These are phyloP conservation scores for Colletotrichum acutatum DNA, from an alignment of 2,329 filamentous ascomycete species.

Conservation along the genomic window DNA sequence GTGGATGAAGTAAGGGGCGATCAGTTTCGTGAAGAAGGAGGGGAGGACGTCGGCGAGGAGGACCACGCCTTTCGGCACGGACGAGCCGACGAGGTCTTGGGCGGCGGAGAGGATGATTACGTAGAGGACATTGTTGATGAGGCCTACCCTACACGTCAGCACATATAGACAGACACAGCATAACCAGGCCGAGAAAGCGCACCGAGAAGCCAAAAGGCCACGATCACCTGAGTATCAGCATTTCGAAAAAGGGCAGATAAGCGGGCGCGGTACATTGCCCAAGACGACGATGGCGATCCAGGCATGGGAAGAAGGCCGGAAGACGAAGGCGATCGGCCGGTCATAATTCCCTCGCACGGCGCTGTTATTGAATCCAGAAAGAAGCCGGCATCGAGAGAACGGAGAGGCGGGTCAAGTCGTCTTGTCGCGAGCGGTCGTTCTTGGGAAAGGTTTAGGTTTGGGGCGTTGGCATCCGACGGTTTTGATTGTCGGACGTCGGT, in stretches of 20 bases:
- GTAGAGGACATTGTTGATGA: constrained; percentile 98
- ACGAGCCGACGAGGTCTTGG: constrained; percentile 91
- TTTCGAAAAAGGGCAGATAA: constrained; percentile 72
- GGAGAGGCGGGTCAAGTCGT: background rate
- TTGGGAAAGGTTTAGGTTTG: background rate
- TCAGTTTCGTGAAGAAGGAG: constrained; percentile 86
- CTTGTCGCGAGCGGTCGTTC: background rate
- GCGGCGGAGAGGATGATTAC: constrained; percentile 96
- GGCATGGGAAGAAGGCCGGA: constrained; percentile 66
- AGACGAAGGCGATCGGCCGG: constrained; percentile 52
- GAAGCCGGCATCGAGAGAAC: constrained; percentile 17
- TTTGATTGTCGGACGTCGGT: constrained; percentile 23
- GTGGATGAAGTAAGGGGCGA: constrained; percentile 95
- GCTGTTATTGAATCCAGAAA: background rate
- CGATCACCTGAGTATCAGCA: constrained; percentile 76
- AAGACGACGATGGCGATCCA: constrained; percentile 71
- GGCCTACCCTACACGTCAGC: constrained; percentile 60
- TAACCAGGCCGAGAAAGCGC: background rate
- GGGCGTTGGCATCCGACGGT: background rate
- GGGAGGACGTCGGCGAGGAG: constrained; percentile 93
- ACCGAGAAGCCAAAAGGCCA: constrained; percentile 97
- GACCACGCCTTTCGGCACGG: constrained; percentile 90
- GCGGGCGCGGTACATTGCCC: constrained; percentile 77
- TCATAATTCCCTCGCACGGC: constrained; percentile 40
- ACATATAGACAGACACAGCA: background rate